Conservation (phyloP, 225 moss, liverwort and hornwort species). For the Pleurozium schreberi region DNA sequence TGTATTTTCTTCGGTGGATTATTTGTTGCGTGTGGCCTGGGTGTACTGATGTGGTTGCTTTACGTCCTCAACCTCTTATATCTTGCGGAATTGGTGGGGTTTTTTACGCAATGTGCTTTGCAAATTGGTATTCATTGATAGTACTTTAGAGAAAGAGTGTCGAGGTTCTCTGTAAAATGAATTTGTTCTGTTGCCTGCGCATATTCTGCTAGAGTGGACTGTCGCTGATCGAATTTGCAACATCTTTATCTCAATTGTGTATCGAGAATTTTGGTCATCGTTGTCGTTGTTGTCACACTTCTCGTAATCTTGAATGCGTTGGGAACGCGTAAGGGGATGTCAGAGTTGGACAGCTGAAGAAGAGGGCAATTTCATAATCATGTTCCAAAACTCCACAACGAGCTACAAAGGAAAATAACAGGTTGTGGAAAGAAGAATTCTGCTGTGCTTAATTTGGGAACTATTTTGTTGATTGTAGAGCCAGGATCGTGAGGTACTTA, state of each 20-base stretch:
- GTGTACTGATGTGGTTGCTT: constrained; percentile 38
- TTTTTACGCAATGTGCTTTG: background rate
- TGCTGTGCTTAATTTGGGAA: background rate
- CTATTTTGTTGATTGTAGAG: background rate
- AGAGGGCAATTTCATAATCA: background rate
- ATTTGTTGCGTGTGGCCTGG: constrained; percentile 37
- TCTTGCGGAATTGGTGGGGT: constrained; percentile 9
- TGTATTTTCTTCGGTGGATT: constrained; percentile 49
- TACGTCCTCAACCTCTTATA: constrained; percentile 36
- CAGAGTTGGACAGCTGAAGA: background rate
- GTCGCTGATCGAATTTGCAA: background rate
- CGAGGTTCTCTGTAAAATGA: background rate
- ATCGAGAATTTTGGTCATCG: background rate
- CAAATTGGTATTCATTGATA: background rate
- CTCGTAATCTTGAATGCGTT: background rate
- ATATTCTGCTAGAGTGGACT: background rate
- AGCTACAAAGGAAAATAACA: background rate
- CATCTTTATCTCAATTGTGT: background rate
- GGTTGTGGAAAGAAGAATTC: background rate
- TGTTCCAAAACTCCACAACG: background rate
- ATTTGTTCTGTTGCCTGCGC: background rate
- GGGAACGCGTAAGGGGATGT: background rate
- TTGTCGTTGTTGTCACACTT: background rate
- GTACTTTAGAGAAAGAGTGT: background rate
- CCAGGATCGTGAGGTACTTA: background rate